These are phyloP conservation scores for Citrus trifoliata DNA, from an alignment of 345 rosid genomes.

Conservation along the genomic window DNA sequence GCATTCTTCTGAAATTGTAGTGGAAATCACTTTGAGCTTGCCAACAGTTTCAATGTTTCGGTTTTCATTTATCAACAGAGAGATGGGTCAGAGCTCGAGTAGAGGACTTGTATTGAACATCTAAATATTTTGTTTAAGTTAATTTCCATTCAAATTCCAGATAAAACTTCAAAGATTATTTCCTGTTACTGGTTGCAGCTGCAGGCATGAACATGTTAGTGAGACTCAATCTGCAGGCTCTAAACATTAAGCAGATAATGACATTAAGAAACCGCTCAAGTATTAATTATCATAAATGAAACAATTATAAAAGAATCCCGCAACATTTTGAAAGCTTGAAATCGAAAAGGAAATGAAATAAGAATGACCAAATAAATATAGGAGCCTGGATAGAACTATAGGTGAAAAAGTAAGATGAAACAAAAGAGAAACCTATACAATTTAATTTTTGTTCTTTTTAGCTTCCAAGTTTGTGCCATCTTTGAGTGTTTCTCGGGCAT, in stretches of 20 bases:
- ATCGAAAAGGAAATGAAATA: neutral
- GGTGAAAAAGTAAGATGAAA: neutral
- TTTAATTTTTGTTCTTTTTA: conserved; percentile 42
- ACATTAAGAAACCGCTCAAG: neutral
- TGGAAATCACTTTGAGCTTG: neutral
- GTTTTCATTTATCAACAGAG: neutral
- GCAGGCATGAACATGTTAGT: neutral
- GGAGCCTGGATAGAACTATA: neutral
- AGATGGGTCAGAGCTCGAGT: too few species aligned
- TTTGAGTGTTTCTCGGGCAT: conserved; percentile 81
- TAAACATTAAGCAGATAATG: neutral
- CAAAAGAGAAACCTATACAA: conserved; percentile 38
- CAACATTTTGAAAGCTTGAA: neutral
- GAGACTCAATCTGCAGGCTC: neutral
- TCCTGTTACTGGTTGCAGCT: neutral
- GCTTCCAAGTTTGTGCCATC: conserved; percentile 73
- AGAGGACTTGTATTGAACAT: neutral
- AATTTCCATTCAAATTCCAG: neutral
- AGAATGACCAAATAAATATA: conserved; percentile 9
- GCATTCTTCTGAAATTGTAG: neutral
- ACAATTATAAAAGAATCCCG: conserved; percentile 12
- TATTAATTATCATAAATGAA: neutral
- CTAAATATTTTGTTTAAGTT: neutral
- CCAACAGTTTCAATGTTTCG: neutral
- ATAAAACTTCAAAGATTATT: neutral